Conservation (phyloP, 2,329 filamentous ascomycete species). For the Alternaria gansuensis region DNA sequence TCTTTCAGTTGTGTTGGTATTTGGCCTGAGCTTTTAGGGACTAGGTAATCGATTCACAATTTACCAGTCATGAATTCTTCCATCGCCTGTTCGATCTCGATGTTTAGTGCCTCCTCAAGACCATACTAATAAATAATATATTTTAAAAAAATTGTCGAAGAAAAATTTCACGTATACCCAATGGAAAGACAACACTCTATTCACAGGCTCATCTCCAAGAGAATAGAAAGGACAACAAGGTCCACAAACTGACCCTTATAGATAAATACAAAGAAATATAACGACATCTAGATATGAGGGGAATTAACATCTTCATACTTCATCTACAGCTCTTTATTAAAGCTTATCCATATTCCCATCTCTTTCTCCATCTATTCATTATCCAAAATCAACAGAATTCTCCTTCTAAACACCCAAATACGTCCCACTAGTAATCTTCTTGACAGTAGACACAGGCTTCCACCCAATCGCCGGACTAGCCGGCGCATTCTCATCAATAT, state of each 20-base stretch:
- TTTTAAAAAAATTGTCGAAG: neutral
- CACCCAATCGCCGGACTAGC: conserved; percentile 40
- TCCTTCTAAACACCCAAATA: conserved; percentile 46
- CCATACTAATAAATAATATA: too few species aligned
- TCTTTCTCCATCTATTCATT: neutral
- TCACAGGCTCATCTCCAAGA: neutral
- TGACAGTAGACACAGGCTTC: conserved; percentile 48
- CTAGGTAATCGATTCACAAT: neutral
- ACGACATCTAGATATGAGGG: neutral
- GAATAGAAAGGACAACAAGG: neutral
- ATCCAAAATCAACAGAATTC: conserved; percentile 1
- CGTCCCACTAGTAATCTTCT: conserved; percentile 51
- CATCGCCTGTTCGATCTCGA: neutral
- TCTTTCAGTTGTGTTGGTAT: neutral
- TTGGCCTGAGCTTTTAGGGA: neutral
- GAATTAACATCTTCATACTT: conserved; percentile 5
- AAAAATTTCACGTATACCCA: neutral
- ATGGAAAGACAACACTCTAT: neutral
- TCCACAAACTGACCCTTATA: neutral
- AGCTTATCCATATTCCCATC: neutral
- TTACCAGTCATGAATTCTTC: neutral
- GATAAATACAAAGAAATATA: neutral
- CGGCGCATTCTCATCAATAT: conserved; percentile 58
- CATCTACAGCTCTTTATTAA: neutral
- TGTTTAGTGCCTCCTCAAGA: neutral